A percentile compares a stretch with the other conserved stretches of the same genome.
phyloP scores from a whole-genome alignment of 2,329 filamentous ascomycete genomes.

The Colletotrichum neosansevieriae region DNA sequence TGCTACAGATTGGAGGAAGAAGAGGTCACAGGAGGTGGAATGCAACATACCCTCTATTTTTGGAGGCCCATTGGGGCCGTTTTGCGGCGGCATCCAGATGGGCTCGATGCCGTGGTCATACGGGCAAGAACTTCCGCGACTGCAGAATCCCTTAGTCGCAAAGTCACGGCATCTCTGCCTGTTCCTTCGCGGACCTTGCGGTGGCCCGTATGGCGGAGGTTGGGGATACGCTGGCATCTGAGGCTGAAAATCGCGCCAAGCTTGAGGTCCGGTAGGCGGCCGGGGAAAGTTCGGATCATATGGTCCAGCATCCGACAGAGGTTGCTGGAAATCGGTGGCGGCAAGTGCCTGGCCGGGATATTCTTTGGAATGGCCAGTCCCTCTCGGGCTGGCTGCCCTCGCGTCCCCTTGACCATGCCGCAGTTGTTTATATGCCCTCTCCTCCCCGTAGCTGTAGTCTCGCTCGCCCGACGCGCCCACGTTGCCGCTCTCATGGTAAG shows the following conservation, averaged over 20 bases:
- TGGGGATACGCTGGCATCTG: conserved; percentile 13
- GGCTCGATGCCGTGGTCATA: conserved; percentile 72
- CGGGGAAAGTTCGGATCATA: conserved; percentile 64
- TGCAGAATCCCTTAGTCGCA: conserved; percentile 79
- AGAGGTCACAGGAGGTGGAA: neutral
- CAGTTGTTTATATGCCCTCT: conserved; percentile 69
- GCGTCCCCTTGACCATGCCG: conserved; percentile 61
- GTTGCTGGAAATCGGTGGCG: conserved; percentile 10
- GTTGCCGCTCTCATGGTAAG: conserved; percentile 48
- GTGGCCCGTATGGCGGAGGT: neutral
- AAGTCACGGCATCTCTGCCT: conserved; percentile 75
- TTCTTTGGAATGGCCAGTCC: neutral
- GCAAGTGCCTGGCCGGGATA: neutral
- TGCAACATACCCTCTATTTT: conserved; percentile 28
- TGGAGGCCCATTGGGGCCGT: conserved; percentile 23
- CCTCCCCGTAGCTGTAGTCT: conserved; percentile 45
- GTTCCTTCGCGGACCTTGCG: conserved; percentile 47
- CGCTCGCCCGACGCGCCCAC: conserved; percentile 42
- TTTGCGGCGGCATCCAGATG: conserved; percentile 30
- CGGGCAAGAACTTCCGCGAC: conserved; percentile 73
- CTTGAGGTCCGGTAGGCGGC: conserved; percentile 23
- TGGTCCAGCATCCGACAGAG: conserved; percentile 53
- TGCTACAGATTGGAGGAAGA: conserved; percentile 17
- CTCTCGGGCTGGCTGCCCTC: conserved; percentile 42
- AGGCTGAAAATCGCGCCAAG: conserved; percentile 17